phyloP scores from a whole-genome alignment of 1,284 basidiomycete genomes.

The Ustilago esculenta region DNA sequence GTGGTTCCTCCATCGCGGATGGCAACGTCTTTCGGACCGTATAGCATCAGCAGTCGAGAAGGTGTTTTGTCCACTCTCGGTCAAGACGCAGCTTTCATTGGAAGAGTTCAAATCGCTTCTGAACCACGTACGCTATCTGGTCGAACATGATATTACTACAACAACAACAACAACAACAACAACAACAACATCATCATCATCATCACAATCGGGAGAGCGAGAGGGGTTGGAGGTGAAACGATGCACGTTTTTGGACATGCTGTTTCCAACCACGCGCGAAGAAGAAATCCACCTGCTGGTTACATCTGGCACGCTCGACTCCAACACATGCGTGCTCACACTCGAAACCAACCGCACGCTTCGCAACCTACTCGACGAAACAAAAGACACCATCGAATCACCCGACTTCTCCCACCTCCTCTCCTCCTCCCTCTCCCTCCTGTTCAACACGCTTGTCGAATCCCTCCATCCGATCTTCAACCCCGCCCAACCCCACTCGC shows the following conservation, averaged over 20 bases:
- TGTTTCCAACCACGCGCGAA: constrained; percentile 54
- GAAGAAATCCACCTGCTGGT: constrained; percentile 58
- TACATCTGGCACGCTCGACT: constrained; percentile 56
- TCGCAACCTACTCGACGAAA: constrained; percentile 76
- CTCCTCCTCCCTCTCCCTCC: constrained; percentile 75
- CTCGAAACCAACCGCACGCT: constrained; percentile 71
- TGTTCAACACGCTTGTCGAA: constrained; percentile 72
- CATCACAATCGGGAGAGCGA: too few relatives aligned
- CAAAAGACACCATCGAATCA: constrained; percentile 74
- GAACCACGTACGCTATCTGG: constrained; percentile 24
- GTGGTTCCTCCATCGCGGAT: constrained; percentile 89
- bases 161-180: constrained; percentile 13
- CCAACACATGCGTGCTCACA: neutral
- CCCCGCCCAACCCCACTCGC: constrained; percentile 69
- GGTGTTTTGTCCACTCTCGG: constrained; percentile 76
- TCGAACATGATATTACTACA: constrained; percentile 29
- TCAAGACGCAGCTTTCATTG: constrained; percentile 78
- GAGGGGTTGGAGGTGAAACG: too few relatives aligned
- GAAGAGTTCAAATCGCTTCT: constrained; percentile 73
- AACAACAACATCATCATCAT: too few relatives aligned
- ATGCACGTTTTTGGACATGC: too few relatives aligned
- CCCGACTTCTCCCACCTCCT: constrained; percentile 77
- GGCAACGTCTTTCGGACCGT: constrained; percentile 80
- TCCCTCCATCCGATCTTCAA: constrained; percentile 70
- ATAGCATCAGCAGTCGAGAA: constrained; percentile 80